Evolutionary conservation across 495 filamentous ascomycete genomes (phyloP), one percentile per base, ranked within the genome.

Genomic region (Xeromyces bisporus): DNA sequence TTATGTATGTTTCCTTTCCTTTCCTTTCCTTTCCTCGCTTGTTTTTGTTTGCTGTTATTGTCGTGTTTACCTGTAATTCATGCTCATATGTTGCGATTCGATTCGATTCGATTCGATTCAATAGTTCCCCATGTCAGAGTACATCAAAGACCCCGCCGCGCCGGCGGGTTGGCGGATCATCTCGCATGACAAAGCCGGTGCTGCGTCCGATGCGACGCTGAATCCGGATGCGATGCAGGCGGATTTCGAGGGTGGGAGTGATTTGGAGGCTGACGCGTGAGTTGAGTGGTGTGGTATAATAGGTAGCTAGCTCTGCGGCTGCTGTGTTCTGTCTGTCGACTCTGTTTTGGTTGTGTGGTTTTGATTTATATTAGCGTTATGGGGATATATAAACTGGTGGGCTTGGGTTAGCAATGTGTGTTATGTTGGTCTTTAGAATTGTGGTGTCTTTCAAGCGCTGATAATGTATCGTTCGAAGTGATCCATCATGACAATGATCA

Each of bases 71-170:
- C n/a, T n/a, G n/a, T 15, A 1, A 21, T 6, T 20, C 15, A 12
- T 32, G 15, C 26, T 31, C 34, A 13, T 7, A 14, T 29, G 1
- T 6, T 21, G 12, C n/a, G n/a, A 14, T 15, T 34, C 37, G 39
- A 37, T 41, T 27, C 10, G 15, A 14, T 11, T 6, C 16, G n/a
- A 11, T 9, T 23, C 15, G 6, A 21, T n/a, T 8, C 30, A 23
- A 15, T 29, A 63, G 58, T 92, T 92, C 67, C 81, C 83, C 7
- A 87, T 80, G 36, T 77, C 82, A 48, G 83, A 92, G 52, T 85
- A 81, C 50, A 67, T 78, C 45, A 85, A 86, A 45, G 79, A 87
- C 32, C 40, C 61, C 7, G 56, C 58, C 5, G 60, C 69, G 32
- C 55, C 60, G 0, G 67, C 64, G 24, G 79, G 78, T 18, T 87